Conservation (phyloP, 2,329 filamentous ascomycete genomes). For the Aspergillus sp. region DNA sequence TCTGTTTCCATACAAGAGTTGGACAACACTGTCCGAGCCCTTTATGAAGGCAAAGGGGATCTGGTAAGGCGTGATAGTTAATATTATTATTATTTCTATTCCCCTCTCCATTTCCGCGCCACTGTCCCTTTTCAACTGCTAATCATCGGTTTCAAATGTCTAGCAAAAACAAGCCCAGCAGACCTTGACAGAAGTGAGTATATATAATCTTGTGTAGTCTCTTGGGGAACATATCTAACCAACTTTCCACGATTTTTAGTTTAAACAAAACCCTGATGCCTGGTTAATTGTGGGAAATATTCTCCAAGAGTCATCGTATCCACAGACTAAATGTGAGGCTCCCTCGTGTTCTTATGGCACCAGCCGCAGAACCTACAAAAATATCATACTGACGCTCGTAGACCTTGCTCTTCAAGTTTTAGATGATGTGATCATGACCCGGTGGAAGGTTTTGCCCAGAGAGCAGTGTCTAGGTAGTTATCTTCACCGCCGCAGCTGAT, state of each 20-base stretch:
- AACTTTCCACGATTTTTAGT: slow-evolving; percentile 50
- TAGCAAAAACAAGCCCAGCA: slow-evolving; percentile 96
- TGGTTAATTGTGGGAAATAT: slow-evolving; percentile 98
- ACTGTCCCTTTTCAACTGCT: slow-evolving; percentile 19
- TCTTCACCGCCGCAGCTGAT: too few relatives aligned
- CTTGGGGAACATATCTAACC: slow-evolving; percentile 8
- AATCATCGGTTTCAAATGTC: slow-evolving; percentile 33
- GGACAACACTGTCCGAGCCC: slow-evolving; percentile 91
- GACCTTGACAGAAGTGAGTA: slow-evolving; percentile 79
- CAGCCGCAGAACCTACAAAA: not conserved
- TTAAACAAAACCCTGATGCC: slow-evolving; percentile 97
- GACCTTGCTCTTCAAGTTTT: slow-evolving; percentile 93
- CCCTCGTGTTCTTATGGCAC: not conserved
- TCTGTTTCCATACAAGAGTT: slow-evolving; percentile 82
- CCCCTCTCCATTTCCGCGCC: not conserved
- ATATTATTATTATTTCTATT: not conserved
- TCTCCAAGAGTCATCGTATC: slow-evolving; percentile 84
- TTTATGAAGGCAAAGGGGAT: slow-evolving; percentile 95
- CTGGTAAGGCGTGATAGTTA: slow-evolving; percentile 55
- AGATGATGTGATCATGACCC: slow-evolving; percentile 96
- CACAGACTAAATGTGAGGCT: slow-evolving; percentile 87
- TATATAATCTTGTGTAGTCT: not conserved
- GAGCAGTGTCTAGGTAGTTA: slow-evolving; percentile 83
- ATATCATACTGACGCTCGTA: slow-evolving; percentile 41
- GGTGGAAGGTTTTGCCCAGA: slow-evolving; percentile 95